Conservation (phyloP, 2,329 filamentous ascomycete species). For the Aspergillus nomiae region DNA sequence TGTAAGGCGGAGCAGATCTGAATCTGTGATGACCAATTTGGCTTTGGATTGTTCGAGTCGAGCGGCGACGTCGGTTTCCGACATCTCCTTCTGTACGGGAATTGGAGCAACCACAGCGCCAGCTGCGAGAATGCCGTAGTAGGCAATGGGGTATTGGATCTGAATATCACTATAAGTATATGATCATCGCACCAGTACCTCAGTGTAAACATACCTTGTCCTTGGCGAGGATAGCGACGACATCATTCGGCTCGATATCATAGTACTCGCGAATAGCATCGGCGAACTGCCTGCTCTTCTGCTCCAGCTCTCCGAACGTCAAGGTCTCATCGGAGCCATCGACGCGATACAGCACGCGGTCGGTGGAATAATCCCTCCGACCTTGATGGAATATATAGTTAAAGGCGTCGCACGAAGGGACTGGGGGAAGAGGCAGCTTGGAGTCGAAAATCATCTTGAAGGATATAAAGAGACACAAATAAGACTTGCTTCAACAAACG, state of each 20-base stretch:
- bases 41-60: constrained; percentile 23
- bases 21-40: constrained; percentile 26
- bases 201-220: neutral
- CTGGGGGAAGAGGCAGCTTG: constrained; percentile 2
- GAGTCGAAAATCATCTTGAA: constrained; percentile 17
- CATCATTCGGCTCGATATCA: constrained; percentile 11
- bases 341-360: constrained; percentile 11
- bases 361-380: constrained; percentile 8
- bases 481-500: neutral
- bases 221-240: constrained; percentile 12
- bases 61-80: constrained; percentile 21
- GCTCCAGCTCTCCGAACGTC: constrained; percentile 10
- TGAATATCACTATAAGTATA: neutral
- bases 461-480: neutral
- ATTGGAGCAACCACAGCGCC: constrained; percentile 26
- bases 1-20: constrained; percentile 13
- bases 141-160: constrained; percentile 28
- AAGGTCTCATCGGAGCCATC: constrained; percentile 13
- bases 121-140: constrained; percentile 25
- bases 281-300: constrained; percentile 13
- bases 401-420: constrained; percentile 13
- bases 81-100: constrained; percentile 25
- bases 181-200: neutral
- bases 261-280: constrained; percentile 8
- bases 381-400: constrained; percentile 17